Evolutionary conservation across 176 grass and related monocot genomes (phyloP).

Genomic region (Eragrostis nindensis): DNA sequence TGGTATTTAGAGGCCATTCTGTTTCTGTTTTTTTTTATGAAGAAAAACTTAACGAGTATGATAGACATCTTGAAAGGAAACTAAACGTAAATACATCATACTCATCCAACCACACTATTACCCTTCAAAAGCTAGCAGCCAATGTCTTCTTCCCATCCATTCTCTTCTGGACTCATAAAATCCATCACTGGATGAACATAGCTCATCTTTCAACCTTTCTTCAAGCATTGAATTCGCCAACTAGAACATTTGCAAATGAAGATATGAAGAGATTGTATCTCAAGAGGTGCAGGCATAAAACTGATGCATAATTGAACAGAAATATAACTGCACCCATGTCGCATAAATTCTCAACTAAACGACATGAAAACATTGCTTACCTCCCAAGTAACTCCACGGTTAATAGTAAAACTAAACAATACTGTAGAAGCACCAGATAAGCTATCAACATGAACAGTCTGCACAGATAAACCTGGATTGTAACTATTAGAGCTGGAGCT

Average conservation of each 20-base stretch:
- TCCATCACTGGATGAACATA: constrained; percentile 62
- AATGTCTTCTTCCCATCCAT: constrained; percentile 94
- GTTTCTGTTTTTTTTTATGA: background rate
- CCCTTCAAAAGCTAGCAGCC: constrained; percentile 84
- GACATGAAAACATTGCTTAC: constrained; percentile 42
- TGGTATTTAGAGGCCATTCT: background rate
- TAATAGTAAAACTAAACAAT: constrained; percentile 79
- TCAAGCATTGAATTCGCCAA: constrained; percentile 71
- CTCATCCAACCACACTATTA: constrained; percentile 44
- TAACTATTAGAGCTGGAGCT: constrained; percentile 14
- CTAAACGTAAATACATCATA: constrained; percentile 42
- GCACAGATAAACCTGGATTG: constrained; percentile 43
- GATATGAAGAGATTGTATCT: constrained; percentile 20
- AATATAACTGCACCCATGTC: background rate
- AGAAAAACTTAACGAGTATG: background rate
- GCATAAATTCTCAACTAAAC: background rate
- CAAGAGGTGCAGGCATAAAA: constrained; percentile 34
- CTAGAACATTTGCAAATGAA: constrained; percentile 47
- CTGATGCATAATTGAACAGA: constrained; percentile 22
- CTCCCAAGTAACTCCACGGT: constrained; percentile 88
- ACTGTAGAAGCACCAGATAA: constrained; percentile 88
- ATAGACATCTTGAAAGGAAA: constrained; percentile 15
- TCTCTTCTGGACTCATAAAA: constrained; percentile 97
- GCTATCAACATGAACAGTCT: constrained; percentile 87
- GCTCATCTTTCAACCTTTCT: constrained; percentile 65